Evolutionary conservation across 116 monocot genomes (phyloP).

Genomic region (Dioscorea cayenensis): DNA sequence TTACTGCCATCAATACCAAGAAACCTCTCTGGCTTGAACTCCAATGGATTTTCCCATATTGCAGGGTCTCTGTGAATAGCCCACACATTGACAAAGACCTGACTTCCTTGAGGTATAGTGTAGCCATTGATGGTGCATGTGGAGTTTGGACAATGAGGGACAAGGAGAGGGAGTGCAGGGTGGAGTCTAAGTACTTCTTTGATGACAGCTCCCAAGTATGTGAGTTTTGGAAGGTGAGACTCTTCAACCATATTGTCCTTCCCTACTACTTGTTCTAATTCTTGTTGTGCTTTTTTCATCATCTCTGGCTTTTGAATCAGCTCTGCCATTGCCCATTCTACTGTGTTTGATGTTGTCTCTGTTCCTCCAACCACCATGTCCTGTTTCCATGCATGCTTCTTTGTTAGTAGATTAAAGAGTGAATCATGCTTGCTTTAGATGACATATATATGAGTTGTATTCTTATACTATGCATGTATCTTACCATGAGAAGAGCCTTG

Average conservation of each 20-base stretch:
- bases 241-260: slow-evolving; percentile 15
- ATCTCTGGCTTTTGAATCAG: slow-evolving; percentile 13
- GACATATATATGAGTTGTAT: neutral
- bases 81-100: slow-evolving; percentile 21
- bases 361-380: slow-evolving; percentile 30
- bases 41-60: slow-evolving; percentile 16
- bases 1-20: neutral
- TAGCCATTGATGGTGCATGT: slow-evolving; percentile 11
- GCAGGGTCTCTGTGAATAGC: slow-evolving; percentile 24
- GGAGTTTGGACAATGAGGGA: slow-evolving; percentile 23
- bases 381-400: neutral
- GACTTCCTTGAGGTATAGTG: slow-evolving; percentile 6
- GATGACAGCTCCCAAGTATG: slow-evolving; percentile 10
- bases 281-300: slow-evolving; percentile 8
- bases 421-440: neutral
- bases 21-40: slow-evolving; percentile 37
- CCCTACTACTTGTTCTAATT: slow-evolving; percentile 23
- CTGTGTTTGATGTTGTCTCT: slow-evolving; percentile 12
- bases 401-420: too few species aligned
- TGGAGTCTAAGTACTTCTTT: slow-evolving; percentile 25
- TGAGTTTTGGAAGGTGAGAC: slow-evolving; percentile 15
- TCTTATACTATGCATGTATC: too few species aligned
- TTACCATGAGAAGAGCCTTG: slow-evolving; percentile 20
- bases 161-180: slow-evolving; percentile 20
- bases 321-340: slow-evolving; percentile 31